Conservation (phyloP, 768 basidiomycete species). For the Lactarius sp. region DNA sequence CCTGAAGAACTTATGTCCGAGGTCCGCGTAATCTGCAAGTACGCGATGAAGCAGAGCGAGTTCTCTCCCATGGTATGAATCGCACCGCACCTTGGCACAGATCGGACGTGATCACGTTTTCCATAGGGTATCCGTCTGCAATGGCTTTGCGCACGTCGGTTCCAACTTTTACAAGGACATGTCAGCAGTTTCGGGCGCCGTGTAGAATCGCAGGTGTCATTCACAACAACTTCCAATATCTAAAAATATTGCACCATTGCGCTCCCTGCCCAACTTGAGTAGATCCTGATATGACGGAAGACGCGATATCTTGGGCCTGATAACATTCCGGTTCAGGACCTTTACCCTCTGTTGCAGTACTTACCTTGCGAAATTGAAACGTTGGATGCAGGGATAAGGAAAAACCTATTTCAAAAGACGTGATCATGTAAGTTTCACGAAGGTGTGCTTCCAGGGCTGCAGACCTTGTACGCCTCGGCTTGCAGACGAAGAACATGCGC, state of each 20-base stretch:
- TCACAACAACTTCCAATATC: slow-evolving; percentile 46
- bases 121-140: slow-evolving; percentile 40
- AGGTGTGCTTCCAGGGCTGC: neutral
- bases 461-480: slow-evolving; percentile 32
- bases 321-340: neutral
- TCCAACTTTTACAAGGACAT: slow-evolving; percentile 33
- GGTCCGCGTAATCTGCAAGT: slow-evolving; percentile 50
- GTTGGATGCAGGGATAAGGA: slow-evolving; percentile 13
- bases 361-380: slow-evolving; percentile 3
- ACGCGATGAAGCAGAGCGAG: neutral
- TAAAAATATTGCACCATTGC: slow-evolving; percentile 37
- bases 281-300: neutral
- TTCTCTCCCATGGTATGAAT: neutral
- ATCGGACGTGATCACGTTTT: slow-evolving; percentile 39
- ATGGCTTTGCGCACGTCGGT: slow-evolving; percentile 40
- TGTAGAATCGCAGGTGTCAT: slow-evolving; percentile 13
- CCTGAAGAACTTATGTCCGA: slow-evolving; percentile 57
- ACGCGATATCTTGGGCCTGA: slow-evolving; percentile 9
- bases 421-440: neutral
- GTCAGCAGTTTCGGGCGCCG: neutral
- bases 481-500: slow-evolving; percentile 31
- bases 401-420: neutral
- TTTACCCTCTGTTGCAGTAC: neutral
- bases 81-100: slow-evolving; percentile 33
- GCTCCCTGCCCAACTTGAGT: slow-evolving; percentile 34